Evolutionary conservation across 306 rosid genomes (phyloP), one percentile per base, ranked within the genome.

Genomic region (Amphicarpaea edgeworthii): DNA sequence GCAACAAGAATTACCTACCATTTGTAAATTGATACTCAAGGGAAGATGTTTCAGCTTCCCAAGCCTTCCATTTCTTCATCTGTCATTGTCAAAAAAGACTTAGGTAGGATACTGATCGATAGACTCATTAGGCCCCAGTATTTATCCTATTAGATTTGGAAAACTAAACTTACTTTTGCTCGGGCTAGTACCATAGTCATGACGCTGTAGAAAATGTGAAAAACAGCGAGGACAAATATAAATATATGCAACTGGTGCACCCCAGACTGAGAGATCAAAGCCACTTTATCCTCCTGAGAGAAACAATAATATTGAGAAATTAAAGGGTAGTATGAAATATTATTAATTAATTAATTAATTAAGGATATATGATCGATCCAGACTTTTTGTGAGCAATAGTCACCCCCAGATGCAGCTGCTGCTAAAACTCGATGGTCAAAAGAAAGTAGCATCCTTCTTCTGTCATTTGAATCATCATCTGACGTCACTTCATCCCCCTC

Each of bases 1-100:
- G 8, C n/a, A 38, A 40, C 14, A 68, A 43, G 51, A 15, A 55
- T 38, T 79, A 91, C n/a, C 97, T 79, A 91, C 97, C 94, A 70
- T 89, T 85, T 17, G 86, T 71, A 75, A 83, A 86, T 53, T 91
- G 88, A 72, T 91, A 89, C 83, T 87, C 94, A 4, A 89, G 20
- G 26, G 97, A 87, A 2, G 92, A 72, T 43, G 91, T 91, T 75
- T 91, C 91, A 0, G 62, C 84, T 78, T 91, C 94, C 97, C 94
- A 91, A 8, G 85, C 62, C 83, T 89, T 87, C 97, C 92, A 89
- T 80, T 83, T 89, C 69, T 78, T 79, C 89, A 87, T 85, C 94
- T 91, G 73, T 73, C 4, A 23, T 34, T 34, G 9, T 7, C 40
- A 34, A 34, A 34, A 30, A 30, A 30, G 3, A 30, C 6, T 30